phyloP scores from a whole-genome alignment of 1,139 yeast species.

The Lodderomyces jiufengensis region DNA sequence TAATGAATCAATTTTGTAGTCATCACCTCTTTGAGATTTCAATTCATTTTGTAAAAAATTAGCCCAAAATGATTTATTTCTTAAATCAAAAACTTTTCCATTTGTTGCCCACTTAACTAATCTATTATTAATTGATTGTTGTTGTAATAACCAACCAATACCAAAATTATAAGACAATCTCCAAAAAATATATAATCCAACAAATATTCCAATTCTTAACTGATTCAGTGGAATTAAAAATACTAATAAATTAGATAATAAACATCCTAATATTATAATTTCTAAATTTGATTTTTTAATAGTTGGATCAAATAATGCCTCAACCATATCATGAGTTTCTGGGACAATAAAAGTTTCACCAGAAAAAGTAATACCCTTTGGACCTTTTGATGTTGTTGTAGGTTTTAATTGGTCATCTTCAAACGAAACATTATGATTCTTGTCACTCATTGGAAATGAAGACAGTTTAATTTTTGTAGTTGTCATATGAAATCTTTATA shows the following conservation, averaged over 20 bases:
- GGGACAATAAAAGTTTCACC: constrained; percentile 64
- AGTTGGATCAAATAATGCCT: constrained; percentile 76
- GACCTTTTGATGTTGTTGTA: constrained; percentile 16
- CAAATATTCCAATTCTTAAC: constrained; percentile 43
- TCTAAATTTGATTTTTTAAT: constrained; percentile 69
- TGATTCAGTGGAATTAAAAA: constrained; percentile 34
- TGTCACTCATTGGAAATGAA: neutral
- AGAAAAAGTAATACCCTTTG: constrained; percentile 46
- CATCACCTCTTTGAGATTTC: constrained; percentile 56
- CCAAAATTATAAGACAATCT: constrained; percentile 76
- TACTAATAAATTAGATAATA: constrained; percentile 50
- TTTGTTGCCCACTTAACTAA: constrained; percentile 56
- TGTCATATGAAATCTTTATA: no score
- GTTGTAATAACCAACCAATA: constrained; percentile 66
- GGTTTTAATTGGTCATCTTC: no score
- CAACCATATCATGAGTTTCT: constrained; percentile 81
- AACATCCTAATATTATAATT: constrained; percentile 49
- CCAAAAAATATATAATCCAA: constrained; percentile 68
- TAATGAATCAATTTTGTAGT: constrained; percentile 45
- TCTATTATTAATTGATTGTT: constrained; percentile 59
- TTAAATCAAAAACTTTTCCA: constrained; percentile 42
- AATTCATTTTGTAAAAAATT: constrained; percentile 43
- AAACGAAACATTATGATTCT: neutral
- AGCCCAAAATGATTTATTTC: constrained; percentile 26
- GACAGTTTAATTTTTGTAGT: constrained; percentile 1